phyloP scores from a whole-genome alignment of 2,329 filamentous ascomycete species.

The Calonectria pteridis region DNA sequence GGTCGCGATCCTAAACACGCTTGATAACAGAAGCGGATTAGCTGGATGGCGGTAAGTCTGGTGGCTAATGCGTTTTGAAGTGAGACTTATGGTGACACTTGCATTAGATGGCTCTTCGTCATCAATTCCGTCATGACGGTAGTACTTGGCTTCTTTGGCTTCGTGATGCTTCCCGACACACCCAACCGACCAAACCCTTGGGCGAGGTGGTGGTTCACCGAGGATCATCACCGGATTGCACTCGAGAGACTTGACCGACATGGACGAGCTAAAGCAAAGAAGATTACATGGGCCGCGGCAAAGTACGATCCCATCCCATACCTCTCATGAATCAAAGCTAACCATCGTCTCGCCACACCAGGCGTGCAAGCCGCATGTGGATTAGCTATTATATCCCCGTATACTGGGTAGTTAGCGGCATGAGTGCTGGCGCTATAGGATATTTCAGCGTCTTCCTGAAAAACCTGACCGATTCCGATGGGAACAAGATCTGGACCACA shows the following conservation, averaged over 20 bases:
- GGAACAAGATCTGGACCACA: conserved; percentile 45
- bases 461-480: conserved; percentile 39
- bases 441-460: conserved; percentile 52
- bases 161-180: conserved; percentile 22
- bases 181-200: conserved; percentile 35
- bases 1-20: conserved; percentile 54
- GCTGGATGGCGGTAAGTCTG: conserved; percentile 54
- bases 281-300: conserved; percentile 42
- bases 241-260: conserved; percentile 43
- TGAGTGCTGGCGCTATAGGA: conserved; percentile 11
- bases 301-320: conserved; percentile 25
- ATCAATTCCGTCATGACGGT: conserved; percentile 20
- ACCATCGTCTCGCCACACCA: not conserved
- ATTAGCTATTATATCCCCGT: conserved; percentile 42
- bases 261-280: conserved; percentile 36
- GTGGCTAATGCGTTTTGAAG: not conserved
- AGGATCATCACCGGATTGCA: conserved; percentile 43
- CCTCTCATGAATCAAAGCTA: not conserved
- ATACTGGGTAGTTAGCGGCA: conserved; percentile 28
- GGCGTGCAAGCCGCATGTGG: conserved; percentile 45
- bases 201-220: conserved; percentile 47
- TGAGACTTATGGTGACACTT: not conserved
- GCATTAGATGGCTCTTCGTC: conserved; percentile 14
- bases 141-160: conserved; percentile 18
- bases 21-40: conserved; percentile 53